Evolutionary conservation across 768 basidiomycete genomes (phyloP).

Genomic region (Suillus paluster): DNA sequence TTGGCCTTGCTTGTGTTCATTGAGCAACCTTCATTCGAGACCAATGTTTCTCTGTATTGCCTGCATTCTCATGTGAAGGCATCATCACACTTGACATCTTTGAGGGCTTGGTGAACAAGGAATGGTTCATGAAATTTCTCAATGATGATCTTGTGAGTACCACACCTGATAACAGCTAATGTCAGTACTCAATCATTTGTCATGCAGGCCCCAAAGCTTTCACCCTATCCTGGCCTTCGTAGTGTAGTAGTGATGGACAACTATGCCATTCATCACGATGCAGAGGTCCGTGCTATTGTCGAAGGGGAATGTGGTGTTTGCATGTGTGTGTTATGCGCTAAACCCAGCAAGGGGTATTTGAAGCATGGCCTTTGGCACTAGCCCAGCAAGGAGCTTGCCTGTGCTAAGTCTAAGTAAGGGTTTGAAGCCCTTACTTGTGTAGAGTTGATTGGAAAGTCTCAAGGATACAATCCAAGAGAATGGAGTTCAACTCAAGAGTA

Average conservation of each 20-base stretch:
- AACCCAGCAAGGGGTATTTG: too few species aligned
- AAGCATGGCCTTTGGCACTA: too few species aligned
- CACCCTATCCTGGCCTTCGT: conserved; percentile 37
- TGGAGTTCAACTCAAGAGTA: too few species aligned
- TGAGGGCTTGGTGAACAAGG: conserved; percentile 38
- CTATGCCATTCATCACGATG: conserved; percentile 45
- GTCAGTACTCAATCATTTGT: neutral
- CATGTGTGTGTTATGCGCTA: too few species aligned
- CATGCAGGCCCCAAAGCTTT: conserved; percentile 28
- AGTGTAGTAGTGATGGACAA: conserved; percentile 47
- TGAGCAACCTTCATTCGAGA: conserved; percentile 31
- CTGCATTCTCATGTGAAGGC: conserved; percentile 30
- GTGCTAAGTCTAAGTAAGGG: too few species aligned
- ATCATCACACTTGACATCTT: conserved; percentile 33
- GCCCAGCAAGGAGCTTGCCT: too few species aligned
- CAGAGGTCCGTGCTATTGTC: conserved; percentile 39
- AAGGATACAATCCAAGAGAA: too few species aligned
- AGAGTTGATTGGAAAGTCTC: too few species aligned
- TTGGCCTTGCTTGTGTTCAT: conserved; percentile 24
- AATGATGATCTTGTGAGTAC: conserved; percentile 11
- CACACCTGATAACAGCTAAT: neutral
- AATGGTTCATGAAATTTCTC: conserved; percentile 35
- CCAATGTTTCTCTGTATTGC: conserved; percentile 33
- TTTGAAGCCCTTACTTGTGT: too few species aligned
- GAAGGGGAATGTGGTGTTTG: conserved; percentile 21